phyloP scores from a whole-genome alignment of 169 alveolate species.

The Cryptosporidium ryanae region DNA sequence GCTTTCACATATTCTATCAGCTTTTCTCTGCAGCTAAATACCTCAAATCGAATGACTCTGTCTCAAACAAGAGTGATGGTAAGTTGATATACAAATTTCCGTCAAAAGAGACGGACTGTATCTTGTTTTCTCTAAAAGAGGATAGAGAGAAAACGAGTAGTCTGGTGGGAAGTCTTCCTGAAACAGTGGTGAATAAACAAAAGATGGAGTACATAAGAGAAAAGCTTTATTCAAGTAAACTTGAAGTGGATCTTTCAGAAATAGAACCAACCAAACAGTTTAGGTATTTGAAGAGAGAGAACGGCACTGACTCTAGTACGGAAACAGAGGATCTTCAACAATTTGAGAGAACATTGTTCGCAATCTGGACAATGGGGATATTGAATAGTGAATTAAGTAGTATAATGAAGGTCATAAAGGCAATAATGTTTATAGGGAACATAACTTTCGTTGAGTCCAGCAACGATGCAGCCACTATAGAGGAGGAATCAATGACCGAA shows the following conservation, averaged over 20 bases:
- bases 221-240: neutral
- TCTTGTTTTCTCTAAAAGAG: neutral
- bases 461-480: slow-evolving; percentile 69
- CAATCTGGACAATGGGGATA: slow-evolving; percentile 84
- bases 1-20: slow-evolving; percentile 97
- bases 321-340: slow-evolving; percentile 60
- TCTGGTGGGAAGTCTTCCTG: neutral
- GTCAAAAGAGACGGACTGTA: slow-evolving; percentile 20
- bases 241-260: slow-evolving; percentile 59
- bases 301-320: slow-evolving; percentile 28
- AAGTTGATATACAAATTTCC: slow-evolving; percentile 33
- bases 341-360: slow-evolving; percentile 78
- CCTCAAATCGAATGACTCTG: neutral
- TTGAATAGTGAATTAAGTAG: slow-evolving; percentile 78
- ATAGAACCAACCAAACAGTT: slow-evolving; percentile 66
- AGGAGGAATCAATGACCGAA: slow-evolving; percentile 21
- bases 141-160: neutral
- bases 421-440: slow-evolving; percentile 90
- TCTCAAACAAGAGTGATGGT: neutral
- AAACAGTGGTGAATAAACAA: neutral
- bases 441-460: slow-evolving; percentile 81
- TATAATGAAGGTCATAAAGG: slow-evolving; percentile 82
- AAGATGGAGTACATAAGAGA: slow-evolving; percentile 9
- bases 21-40: slow-evolving; percentile 88
- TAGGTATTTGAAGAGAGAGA: slow-evolving; percentile 58